phyloP scores from a whole-genome alignment of 768 basidiomycete genomes.

The Auricularia auricula-judae region DNA sequence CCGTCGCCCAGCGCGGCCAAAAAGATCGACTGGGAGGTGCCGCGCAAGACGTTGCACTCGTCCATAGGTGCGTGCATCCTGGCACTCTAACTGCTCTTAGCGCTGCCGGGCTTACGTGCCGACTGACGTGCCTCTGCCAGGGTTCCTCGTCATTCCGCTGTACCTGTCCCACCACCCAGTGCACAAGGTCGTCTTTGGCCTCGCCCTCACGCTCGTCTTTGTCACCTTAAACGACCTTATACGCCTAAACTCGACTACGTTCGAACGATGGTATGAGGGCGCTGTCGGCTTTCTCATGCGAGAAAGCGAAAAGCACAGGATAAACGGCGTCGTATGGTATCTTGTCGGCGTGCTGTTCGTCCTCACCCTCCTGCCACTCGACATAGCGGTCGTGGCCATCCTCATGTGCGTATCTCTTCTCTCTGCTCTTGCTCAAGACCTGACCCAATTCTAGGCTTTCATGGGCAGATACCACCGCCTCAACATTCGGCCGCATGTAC shows the following conservation, averaged over 20 bases:
- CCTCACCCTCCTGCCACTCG: slow-evolving; percentile 65
- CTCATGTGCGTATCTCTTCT: slow-evolving; percentile 56
- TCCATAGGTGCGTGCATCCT: slow-evolving; percentile 59
- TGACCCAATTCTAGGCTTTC: slow-evolving; percentile 47
- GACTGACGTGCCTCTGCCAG: slow-evolving; percentile 19
- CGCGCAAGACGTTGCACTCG: slow-evolving; percentile 76
- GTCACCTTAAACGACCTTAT: slow-evolving; percentile 68
- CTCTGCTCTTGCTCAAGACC: not conserved
- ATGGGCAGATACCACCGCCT: slow-evolving; percentile 93
- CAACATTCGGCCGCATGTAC: slow-evolving; percentile 80
- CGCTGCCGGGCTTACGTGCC: not conserved
- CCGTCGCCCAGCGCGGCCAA: not conserved
- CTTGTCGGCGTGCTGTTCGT: slow-evolving; percentile 76
- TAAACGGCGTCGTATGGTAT: slow-evolving; percentile 89
- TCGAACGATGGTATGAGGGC: slow-evolving; percentile 62
- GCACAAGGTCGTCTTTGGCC: slow-evolving; percentile 42
- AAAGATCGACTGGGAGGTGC: slow-evolving; percentile 77
- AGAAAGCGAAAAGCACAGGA: slow-evolving; percentile 68
- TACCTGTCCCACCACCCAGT: slow-evolving; percentile 40
- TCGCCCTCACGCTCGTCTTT: slow-evolving; percentile 55
- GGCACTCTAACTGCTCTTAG: not conserved
- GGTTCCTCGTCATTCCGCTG: slow-evolving; percentile 53
- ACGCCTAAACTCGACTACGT: slow-evolving; percentile 51
- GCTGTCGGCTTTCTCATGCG: slow-evolving; percentile 79
- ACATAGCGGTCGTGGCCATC: slow-evolving; percentile 82